Evolutionary conservation across 768 basidiomycete species (phyloP).

Genomic region (Pholiota molesta): DNA sequence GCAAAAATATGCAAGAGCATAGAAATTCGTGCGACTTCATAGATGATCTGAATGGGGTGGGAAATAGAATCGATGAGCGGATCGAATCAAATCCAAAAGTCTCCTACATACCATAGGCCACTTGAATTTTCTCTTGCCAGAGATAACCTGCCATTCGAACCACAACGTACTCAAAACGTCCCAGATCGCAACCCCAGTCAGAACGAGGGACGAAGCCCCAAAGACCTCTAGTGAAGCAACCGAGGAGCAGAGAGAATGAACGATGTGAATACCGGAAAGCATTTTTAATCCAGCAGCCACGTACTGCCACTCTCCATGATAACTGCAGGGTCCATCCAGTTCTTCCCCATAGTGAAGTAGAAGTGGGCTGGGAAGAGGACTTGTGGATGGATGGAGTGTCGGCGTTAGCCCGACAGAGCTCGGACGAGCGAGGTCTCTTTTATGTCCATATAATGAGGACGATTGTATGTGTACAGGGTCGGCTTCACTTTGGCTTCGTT

Average conservation of each 20-base stretch:
- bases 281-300: conserved; percentile 1
- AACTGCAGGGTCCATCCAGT: conserved; percentile 32
- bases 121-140: conserved; percentile 31
- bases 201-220: conserved; percentile 33
- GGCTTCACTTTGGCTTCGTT: neutral
- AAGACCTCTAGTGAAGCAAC: conserved; percentile 26
- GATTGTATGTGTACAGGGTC: neutral
- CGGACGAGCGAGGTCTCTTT: neutral
- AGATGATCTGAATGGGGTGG: conserved; percentile 27
- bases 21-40: conserved; percentile 33
- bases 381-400: neutral
- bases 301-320: conserved; percentile 31
- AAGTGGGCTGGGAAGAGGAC: neutral
- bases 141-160: conserved; percentile 36
- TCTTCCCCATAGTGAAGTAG: conserved; percentile 22
- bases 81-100: neutral
- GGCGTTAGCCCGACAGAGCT: neutral
- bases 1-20: conserved; percentile 37
- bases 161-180: conserved; percentile 31
- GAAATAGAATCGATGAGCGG: neutral
- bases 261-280: neutral
- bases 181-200: conserved; percentile 36
- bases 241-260: neutral
- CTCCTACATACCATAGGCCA: conserved; percentile 34
- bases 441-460: neutral